phyloP scores from a whole-genome alignment of 139 green algal genomes.

The Dunaliella sp. region DNA sequence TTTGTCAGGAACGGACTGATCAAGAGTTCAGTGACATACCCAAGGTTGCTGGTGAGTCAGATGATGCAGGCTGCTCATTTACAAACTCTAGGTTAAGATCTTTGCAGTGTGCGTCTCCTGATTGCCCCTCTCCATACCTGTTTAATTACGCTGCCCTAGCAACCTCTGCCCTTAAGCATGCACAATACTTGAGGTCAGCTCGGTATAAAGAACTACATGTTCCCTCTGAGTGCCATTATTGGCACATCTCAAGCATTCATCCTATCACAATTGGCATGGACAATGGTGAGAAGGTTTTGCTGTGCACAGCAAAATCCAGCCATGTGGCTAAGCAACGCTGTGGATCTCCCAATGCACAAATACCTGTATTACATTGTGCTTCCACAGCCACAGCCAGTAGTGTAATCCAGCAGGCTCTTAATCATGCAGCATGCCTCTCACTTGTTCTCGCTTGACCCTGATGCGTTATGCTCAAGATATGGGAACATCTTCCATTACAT shows the following conservation, averaged over 20 bases:
- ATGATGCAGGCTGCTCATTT: not conserved
- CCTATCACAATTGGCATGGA: no score
- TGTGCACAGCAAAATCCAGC: no score
- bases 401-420: not conserved
- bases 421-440: not conserved
- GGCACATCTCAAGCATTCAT: no score
- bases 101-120: not conserved
- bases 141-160: no score
- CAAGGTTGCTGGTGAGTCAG: not conserved
- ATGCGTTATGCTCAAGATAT: not conserved
- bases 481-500: no score
- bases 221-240: no score
- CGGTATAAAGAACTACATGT: not conserved
- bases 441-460: not conserved
- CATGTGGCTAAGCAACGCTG: no score
- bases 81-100: not conserved
- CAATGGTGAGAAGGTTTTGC: no score
- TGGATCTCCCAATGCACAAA: not conserved
- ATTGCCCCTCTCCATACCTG: not conserved
- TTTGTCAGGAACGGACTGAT: not conserved
- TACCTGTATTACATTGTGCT: not conserved
- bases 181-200: not conserved
- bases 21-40: not conserved
- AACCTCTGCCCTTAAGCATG: not conserved
- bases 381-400: not conserved